phyloP scores from a whole-genome alignment of 2,329 filamentous ascomycete species.

The Talaromyces sp. region DNA sequence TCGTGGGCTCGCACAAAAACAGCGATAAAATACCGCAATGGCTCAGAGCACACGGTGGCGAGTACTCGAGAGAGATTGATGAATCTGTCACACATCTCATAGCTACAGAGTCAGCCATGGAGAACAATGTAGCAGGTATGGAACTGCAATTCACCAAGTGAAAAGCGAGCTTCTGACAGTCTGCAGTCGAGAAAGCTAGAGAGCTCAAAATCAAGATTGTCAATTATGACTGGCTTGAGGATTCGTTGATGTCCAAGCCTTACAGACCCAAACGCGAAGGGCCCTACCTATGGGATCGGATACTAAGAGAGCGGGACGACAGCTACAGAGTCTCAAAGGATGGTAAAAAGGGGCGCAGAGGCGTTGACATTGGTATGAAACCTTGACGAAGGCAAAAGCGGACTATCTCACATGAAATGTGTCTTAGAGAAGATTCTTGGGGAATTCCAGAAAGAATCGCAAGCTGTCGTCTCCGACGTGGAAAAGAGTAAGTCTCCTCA shows the following conservation, averaged over 20 bases:
- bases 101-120: constrained; percentile 60
- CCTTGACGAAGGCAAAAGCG: background rate
- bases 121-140: constrained; percentile 44
- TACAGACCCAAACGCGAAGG: constrained; percentile 33
- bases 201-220: constrained; percentile 43
- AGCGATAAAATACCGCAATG: constrained; percentile 62
- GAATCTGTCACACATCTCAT: constrained; percentile 69
- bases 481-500: constrained; percentile 20
- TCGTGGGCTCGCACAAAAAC: constrained; percentile 56
- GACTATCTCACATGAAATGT: background rate
- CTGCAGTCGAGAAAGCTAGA: constrained; percentile 41
- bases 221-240: constrained; percentile 47
- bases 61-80: constrained; percentile 51
- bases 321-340: constrained; percentile 1
- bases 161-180: background rate
- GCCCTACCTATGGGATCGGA: constrained; percentile 38
- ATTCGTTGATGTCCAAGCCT: constrained; percentile 37
- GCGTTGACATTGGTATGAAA: constrained; percentile 11
- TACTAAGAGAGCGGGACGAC: constrained; percentile 34
- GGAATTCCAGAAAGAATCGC: constrained; percentile 22
- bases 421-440: constrained; percentile 13
- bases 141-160: background rate
- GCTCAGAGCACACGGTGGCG: constrained; percentile 62
- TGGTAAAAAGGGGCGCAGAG: constrained; percentile 4
- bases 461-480: constrained; percentile 22